These are phyloP conservation scores for Ogataea naganishii DNA, from an alignment of 805 yeast genomes.

Conservation along the genomic window DNA sequence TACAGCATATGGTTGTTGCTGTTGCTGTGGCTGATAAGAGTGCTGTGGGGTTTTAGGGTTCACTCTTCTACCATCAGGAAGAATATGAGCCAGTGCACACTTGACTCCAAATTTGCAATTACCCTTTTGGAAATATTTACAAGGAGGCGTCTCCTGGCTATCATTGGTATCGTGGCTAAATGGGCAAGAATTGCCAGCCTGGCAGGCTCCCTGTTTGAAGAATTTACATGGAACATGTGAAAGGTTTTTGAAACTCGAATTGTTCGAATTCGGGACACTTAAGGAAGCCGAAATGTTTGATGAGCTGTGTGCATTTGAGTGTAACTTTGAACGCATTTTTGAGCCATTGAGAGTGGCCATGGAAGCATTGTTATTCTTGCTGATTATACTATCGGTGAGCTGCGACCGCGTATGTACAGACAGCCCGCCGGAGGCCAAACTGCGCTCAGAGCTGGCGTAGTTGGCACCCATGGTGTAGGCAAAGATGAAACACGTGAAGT, in stretches of 20 bases:
- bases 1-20: constrained; percentile 4
- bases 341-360: too few relatives aligned
- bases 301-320: too few relatives aligned
- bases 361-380: too few relatives aligned
- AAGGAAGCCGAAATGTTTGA: too few relatives aligned
- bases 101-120: constrained; percentile 91
- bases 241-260: constrained; percentile 24
- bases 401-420: too few relatives aligned
- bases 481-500: too few relatives aligned
- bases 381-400: too few relatives aligned
- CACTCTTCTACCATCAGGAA: constrained; percentile 83
- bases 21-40: constrained; percentile 16
- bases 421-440: too few relatives aligned
- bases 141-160: constrained; percentile 49
- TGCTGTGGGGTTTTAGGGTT: constrained; percentile 38
- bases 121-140: constrained; percentile 95
- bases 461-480: too few relatives aligned
- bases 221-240: constrained; percentile 97
- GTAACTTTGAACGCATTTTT: too few relatives aligned
- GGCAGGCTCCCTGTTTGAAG: constrained; percentile 86
- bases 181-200: constrained; percentile 89
- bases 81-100: constrained; percentile 87
- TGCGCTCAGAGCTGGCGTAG: too few relatives aligned
- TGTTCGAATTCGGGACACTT: constrained; percentile 6
- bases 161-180: constrained; percentile 72